phyloP scores from a whole-genome alignment of 768 basidiomycete genomes.

The Russula vinacea region DNA sequence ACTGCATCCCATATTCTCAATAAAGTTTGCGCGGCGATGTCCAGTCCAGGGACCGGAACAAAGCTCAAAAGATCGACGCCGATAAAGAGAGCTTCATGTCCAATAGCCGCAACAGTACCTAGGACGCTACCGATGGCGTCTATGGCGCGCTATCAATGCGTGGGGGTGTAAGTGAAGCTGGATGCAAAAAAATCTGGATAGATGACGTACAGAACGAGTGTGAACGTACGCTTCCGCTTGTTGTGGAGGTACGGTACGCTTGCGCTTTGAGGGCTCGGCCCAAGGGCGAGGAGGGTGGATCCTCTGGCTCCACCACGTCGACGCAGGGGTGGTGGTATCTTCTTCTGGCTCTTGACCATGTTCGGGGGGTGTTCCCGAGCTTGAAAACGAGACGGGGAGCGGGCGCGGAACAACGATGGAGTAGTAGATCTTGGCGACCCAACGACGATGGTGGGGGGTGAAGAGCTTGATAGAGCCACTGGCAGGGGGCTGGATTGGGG shows the following conservation, averaged over 20 bases:
- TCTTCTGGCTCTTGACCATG: constrained; percentile 18
- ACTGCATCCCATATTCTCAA: constrained; percentile 64
- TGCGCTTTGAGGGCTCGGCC: constrained; percentile 30
- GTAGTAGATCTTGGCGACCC: constrained; percentile 2
- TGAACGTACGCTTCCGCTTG: constrained; percentile 35
- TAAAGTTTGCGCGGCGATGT: constrained; percentile 49
- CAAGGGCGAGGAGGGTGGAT: constrained; percentile 33
- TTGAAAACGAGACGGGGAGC: constrained; percentile 16
- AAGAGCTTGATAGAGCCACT: constrained; percentile 6
- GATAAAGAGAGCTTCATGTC: constrained; percentile 46
- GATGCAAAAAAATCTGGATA: neutral
- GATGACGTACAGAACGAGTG: constrained; percentile 33
- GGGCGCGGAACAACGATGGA: constrained; percentile 23
- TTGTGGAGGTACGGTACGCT: constrained; percentile 33
- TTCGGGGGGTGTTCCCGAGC: constrained; percentile 9
- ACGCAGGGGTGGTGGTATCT: constrained; percentile 9
- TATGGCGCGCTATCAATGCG: constrained; percentile 31
- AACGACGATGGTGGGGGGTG: constrained; percentile 22
- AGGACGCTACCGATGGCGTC: constrained; percentile 39
- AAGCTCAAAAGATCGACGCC: constrained; percentile 47
- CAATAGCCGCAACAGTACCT: constrained; percentile 41
- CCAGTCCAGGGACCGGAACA: constrained; percentile 56
- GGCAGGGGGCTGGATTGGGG: neutral
- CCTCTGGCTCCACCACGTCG: constrained; percentile 33
- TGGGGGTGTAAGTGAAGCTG: neutral